Evolutionary conservation across 768 basidiomycete species (phyloP), one percentile per base, ranked within the genome.

Genomic region (Mycena olivaceomarginata): DNA sequence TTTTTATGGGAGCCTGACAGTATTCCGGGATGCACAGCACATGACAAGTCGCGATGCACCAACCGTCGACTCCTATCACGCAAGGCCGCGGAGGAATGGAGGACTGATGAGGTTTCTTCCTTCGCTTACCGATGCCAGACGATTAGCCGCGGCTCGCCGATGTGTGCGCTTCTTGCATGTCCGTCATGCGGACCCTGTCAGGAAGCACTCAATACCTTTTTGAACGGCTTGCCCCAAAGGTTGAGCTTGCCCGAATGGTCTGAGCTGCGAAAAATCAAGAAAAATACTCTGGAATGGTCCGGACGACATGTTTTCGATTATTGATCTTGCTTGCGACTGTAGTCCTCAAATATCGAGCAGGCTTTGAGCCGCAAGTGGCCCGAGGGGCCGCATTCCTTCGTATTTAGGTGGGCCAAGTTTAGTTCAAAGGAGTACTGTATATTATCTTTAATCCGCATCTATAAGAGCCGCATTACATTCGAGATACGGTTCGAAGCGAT

Each of bases 241-340:
- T 89, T 88, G 60, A 87, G 85, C 59, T 74, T 89, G 57, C 82
- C 81, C 22, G 60, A 70, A 0, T 89, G 88, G 88, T 86, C 84
- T 39, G 82, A 83, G 79, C 63, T 88, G 71, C 16, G 40, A 13
- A 67, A 62, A 45, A 63, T 63, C 60, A 69, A 65, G 22, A 51
- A 57, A 25, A 22, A 43, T 12, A 22, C 40, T 45, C 43, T 65
- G 16, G 22, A 57, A 57, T 25, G 11, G 25, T 31, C 11, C 4
- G 56, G 25, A 57, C 10, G 11, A 13, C 2, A 57, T 57, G 22
- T 57, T 57, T 31, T 57, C 22, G 18, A 57, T 45, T 45, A 5
- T 45, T 45, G 15, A 15, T 45, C 43, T 2, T 45, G 43, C 43
- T 15, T 45, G 43, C 31, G 2, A 31, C 31, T 31, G 31, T 31